phyloP scores from a whole-genome alignment of 2,329 filamentous ascomycete genomes.

The Arthrobotrys iridis region DNA sequence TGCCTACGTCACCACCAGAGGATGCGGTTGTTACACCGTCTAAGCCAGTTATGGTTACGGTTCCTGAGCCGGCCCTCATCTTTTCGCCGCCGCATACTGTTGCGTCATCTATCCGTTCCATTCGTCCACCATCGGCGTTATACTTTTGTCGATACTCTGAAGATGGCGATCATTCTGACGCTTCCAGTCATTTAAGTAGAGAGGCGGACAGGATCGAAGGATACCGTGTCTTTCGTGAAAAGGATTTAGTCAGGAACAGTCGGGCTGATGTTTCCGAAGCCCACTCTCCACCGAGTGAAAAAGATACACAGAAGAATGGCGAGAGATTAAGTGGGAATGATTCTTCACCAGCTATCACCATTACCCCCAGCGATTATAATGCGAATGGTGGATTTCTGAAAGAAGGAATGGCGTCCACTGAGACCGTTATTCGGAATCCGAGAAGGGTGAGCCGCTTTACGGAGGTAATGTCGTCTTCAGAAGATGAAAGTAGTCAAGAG shows the following conservation, averaged over 20 bases:
- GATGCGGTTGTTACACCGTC: background rate
- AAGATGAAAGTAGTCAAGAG: constrained; percentile 19
- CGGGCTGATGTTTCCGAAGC: background rate
- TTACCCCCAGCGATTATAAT: background rate
- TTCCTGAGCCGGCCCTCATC: background rate
- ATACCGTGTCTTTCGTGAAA: constrained; percentile 18
- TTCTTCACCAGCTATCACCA: background rate
- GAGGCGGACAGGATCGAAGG: background rate
- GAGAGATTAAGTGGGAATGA: too few relatives aligned
- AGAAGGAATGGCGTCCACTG: background rate
- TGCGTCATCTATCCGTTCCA: background rate
- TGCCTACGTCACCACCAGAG: too few relatives aligned
- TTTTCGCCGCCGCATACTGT: background rate
- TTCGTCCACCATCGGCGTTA: background rate
- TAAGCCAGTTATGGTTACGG: background rate
- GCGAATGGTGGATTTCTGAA: background rate
- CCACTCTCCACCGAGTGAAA: background rate
- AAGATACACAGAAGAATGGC: background rate
- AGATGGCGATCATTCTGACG: background rate
- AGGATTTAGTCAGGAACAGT: background rate
- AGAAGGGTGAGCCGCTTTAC: constrained; percentile 22
- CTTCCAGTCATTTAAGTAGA: background rate
- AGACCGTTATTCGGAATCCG: background rate
- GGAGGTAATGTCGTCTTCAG: constrained; percentile 20
- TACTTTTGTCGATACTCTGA: constrained; percentile 40